Base-by-base conservation (phyloP, 2,329 filamentous ascomycete species). In the Myriosclerotinia duriaeana region DNA sequence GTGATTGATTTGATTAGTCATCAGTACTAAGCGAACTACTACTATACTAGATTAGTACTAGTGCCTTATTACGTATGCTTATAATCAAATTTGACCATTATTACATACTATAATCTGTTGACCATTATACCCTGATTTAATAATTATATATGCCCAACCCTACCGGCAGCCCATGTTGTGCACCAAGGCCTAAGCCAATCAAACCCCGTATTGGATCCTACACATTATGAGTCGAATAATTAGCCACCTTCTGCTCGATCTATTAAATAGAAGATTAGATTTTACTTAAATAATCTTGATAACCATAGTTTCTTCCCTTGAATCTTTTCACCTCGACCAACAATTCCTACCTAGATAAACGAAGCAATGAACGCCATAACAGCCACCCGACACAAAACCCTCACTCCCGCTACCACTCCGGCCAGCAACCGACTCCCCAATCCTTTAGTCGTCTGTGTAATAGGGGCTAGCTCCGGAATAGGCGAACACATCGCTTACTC, bases 401-500 rank as follows among this genome's bases (percentile, higher is more conserved):
- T 66, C 46, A 62, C 56, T 1, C 48, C 64, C 38, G 6, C 46
- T 38, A 66, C 48, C 2, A 46, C 46, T 38, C 64, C 64, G 9
- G 34, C 38, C 50, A 61, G 54, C 15, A 66, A 66, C 30, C 5
- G 14, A 15, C 67, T 68, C 6, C 44, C 58, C 2, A 36, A 2
- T 3, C 36, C 58, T 8, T 66, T 68, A 38, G 53, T 58, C 17
- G 53, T 54, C 17, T 66, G 64, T 11, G 64, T 68, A 38, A 59
- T 68, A 14, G 67, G 67, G 14, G 64, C 64, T 9, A 66, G 64
- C 44, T 53, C 52, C 9, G 67, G 67, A 0, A 68, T 68, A 17
- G 67, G 64, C 64, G 64, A 68, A 5, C 56, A 68, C 12, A 60
- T 68, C 34, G 64, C 63, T 30, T 68, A 68, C 38, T 44, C 50